Base-by-base conservation (phyloP, 2,329 filamentous ascomycete species). In the Stagonosporopsis rhizophila region DNA sequence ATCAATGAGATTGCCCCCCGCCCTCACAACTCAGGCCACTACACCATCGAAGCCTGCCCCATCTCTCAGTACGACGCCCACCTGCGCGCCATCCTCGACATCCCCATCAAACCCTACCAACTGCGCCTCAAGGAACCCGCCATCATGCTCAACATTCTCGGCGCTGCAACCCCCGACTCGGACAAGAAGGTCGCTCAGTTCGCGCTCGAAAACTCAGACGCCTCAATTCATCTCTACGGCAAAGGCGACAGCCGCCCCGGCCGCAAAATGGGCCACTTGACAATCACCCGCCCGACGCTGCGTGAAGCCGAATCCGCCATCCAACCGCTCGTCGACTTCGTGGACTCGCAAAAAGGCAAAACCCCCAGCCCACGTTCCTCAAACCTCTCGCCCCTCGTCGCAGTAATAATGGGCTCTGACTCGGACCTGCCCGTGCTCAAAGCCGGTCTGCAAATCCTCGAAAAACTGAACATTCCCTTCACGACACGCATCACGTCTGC, bases 231-330 rank as follows among this genome's bases (percentile, higher is more conserved):
- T 70, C 85, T 97, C 42, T 99, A 99, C 78, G 93, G 93, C 69
- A 98, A 98, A 78, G 86, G 85, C 11, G 86, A 85, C 42, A 90
- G 92, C 23, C 91, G 92, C 67, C 91, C 91, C 4, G 89, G 91
- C 30, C 88, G 95, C 41, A 99, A 98, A 77, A 98, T 98, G 80
- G 94, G 94, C 11, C 95, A 99, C 75, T 86, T 99, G 65, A 98
- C 93, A 0, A 79, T 96, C 34, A 90, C 90, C 1, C 87, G 87
- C 1, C 81, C 84, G 12, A 87, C 85, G 0, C 86, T 93, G 71
- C 79, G 84, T 34, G 83, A 88, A 66, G 87, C 89, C n/a, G 85
- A 90, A 71, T 80, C 83, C 15, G 83, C 88, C 14, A 85, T 89
- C 34, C 85, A 89, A 47, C 87, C 87, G 2, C 83, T 97, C 20